Evolutionary conservation across 257 asterid genomes (phyloP).

Genomic region (Nicotiana sylvestris): DNA sequence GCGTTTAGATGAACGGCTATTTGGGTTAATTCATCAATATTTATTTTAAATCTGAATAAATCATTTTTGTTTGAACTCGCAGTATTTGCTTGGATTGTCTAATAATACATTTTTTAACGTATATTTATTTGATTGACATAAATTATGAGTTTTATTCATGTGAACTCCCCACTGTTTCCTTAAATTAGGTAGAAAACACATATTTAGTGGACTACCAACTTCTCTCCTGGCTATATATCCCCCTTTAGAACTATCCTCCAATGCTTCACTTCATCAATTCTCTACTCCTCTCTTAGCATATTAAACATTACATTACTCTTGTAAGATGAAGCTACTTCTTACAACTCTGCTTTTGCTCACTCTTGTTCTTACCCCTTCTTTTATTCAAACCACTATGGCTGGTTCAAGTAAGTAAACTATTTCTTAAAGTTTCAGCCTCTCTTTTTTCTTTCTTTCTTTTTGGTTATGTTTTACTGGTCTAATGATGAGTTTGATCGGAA

Average conservation of each 20-base stretch:
- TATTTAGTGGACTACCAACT: background rate
- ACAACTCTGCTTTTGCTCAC: constrained; percentile 25
- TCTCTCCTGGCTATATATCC: background rate
- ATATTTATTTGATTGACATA: too few species aligned
- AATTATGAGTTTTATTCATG: too few species aligned
- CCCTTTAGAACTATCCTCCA: background rate
- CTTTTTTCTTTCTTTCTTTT: background rate
- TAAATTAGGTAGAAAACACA: background rate
- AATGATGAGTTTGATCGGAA: too few species aligned
- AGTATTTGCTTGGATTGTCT: too few species aligned
- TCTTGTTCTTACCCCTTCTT: constrained; percentile 35
- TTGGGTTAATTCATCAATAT: too few species aligned
- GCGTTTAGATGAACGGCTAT: too few species aligned
- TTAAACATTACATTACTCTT: background rate
- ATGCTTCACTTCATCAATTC: background rate
- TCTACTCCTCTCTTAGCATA: background rate
- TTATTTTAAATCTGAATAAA: too few species aligned
- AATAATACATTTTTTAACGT: too few species aligned
- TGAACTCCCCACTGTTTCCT: too few species aligned
- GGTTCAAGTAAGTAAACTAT: constrained; percentile 27
- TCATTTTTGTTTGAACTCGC: too few species aligned
- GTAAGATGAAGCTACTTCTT: constrained; percentile 21
- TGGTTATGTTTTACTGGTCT: too few species aligned
- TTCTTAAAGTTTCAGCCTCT: background rate
- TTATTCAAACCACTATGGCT: constrained; percentile 35